Evolutionary conservation across 140 eudicot species (phyloP).

Genomic region (Senecio squalidus): DNA sequence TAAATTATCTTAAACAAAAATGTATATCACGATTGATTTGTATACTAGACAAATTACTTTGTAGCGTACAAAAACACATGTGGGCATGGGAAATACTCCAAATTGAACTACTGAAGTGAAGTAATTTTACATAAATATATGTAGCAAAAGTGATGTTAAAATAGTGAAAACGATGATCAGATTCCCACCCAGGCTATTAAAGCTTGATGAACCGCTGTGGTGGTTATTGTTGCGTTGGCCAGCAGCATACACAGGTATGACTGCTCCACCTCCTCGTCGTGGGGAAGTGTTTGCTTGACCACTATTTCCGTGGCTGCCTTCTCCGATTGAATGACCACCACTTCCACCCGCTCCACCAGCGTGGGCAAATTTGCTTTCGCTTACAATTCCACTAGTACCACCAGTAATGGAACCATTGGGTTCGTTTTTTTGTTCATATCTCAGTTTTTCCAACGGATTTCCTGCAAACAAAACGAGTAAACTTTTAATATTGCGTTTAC

Average conservation of each 20-base stretch:
- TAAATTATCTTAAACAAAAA: too few species aligned
- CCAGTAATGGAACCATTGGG: background rate
- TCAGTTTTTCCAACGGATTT: background rate
- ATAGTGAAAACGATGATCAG: background rate
- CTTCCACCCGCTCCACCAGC: conserved; percentile 8
- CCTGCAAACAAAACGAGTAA: too few species aligned
- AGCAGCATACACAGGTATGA: conserved; percentile 26
- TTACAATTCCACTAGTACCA: background rate
- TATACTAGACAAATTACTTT: too few species aligned
- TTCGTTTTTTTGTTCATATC: background rate
- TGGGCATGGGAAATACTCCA: too few species aligned
- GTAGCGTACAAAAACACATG: too few species aligned
- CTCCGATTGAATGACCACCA: conserved; percentile 8
- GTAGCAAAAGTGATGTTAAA: background rate
- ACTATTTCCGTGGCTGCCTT: background rate
- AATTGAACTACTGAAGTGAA: too few species aligned
- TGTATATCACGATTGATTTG: too few species aligned
- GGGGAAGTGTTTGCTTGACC: conserved; percentile 6
- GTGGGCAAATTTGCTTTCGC: conserved; percentile 14
- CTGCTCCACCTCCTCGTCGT: conserved; percentile 17
- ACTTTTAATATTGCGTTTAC: too few species aligned
- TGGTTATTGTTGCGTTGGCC: conserved; percentile 7
- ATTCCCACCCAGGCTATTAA: background rate
- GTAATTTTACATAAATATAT: background rate
- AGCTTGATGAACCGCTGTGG: background rate